Percentiles rank a stretch among this genome's conserved stretches.
phyloP scores from a whole-genome alignment of 192 early-diverging fungal species.

The Gamsiella multidivaricata region DNA sequence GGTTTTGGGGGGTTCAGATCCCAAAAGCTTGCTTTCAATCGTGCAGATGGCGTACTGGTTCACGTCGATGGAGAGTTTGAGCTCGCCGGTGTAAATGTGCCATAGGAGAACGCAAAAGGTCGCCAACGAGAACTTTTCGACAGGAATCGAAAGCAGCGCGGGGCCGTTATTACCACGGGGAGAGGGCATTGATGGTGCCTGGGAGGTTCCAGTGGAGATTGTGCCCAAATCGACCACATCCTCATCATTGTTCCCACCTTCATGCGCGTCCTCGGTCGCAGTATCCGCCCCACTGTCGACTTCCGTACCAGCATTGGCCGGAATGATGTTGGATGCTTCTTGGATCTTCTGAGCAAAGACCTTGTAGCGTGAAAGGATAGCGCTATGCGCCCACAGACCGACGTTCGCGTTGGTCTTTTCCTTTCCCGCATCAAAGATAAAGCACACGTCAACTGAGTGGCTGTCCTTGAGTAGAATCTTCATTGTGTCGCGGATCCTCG shows the following conservation, averaged over 20 bases:
- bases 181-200: no score
- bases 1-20: neutral
- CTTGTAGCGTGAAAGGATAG: neutral
- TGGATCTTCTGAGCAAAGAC: neutral
- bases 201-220: no score
- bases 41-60: neutral
- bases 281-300: no score
- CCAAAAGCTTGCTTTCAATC: neutral
- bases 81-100: slow-evolving; percentile 13
- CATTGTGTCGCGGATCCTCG: neutral
- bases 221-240: no score
- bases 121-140: neutral
- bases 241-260: no score
- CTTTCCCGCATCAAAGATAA: slow-evolving; percentile 13
- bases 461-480: neutral
- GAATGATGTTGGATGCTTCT: no score
- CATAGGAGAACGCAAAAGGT: slow-evolving; percentile 10
- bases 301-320: no score
- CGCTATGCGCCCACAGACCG: slow-evolving; percentile 17
- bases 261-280: no score
- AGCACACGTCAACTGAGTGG: slow-evolving; percentile 16
- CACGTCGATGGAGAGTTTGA: slow-evolving; percentile 1
- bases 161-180: no score
- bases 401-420: slow-evolving; percentile 5
- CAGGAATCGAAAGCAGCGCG: neutral